Base-by-base conservation (phyloP, 2,329 filamentous ascomycete genomes). In the Zarea fungicola region DNA sequence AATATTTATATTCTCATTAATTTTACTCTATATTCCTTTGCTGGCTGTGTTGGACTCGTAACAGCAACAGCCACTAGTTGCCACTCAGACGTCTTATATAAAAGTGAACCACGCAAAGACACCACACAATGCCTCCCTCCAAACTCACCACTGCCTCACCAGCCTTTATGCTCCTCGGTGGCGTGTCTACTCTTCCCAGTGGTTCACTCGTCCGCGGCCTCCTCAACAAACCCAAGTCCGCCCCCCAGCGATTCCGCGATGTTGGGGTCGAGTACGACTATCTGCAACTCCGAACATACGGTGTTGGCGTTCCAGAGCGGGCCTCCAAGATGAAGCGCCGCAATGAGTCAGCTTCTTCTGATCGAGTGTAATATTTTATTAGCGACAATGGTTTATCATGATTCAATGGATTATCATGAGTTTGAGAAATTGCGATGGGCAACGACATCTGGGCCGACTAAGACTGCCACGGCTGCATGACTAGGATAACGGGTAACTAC, bases 101-200 rank as follows among this genome's bases (percentile, higher is more conserved):
- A 35, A 6, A 44, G 13, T 14, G 22, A 14, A 25, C 5, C 10
- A 7, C 26, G 11, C 35, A 21, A 10, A 16, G 10, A 18, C 13
- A 41, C 13, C 19, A 9, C 25, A 42, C n/a, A 18, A 54, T 52
- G 52, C 29, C 50, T 6, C 40, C 34, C 11, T 34, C 29, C n/a
- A 42, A 29, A 11, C 35, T 52, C 19, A 43, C 54, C 14, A 31
- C 52, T 13, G 51, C 52, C 4, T 55, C 55, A 1, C 55, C 55
- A 6, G 48, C 52, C 9, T 53, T 55, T n/a, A 49, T 58, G 37
- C 54, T 57, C 29, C 44, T 58, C 25, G 54, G 55, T 9, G 56
- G 55, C 42, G 54, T 58, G 3, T 55, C 56, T 9, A 52, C 54
- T 7, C 52, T 58, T 2, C 55, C 56, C 13, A 52, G 55, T 23